A percentile compares a stretch with the other conserved stretches of the same genome.
These are phyloP conservation scores for Wickerhamomyces sydowiorum DNA, from an alignment of 805 yeast genomes.

Conservation along the genomic window DNA sequence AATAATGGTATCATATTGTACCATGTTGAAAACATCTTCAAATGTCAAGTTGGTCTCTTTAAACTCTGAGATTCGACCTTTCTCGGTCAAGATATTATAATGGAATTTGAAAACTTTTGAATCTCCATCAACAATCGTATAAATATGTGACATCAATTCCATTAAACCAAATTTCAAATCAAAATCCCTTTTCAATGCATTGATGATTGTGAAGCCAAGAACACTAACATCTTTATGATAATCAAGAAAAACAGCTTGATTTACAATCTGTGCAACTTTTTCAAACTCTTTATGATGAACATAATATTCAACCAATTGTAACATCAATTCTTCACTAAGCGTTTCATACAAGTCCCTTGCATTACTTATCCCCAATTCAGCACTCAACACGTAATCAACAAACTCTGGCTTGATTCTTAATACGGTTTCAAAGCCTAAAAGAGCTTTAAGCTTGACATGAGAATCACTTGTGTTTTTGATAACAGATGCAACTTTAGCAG, in stretches of 20 bases:
- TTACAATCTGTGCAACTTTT: conserved; percentile 5
- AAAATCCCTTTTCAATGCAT: conserved; percentile 6
- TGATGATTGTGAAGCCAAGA: conserved; percentile 6
- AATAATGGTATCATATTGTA: conserved; percentile 12
- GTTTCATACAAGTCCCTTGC: conserved; percentile 1
- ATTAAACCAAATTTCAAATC: conserved; percentile 12
- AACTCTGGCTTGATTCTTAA: conserved; percentile 6
- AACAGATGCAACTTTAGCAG: conserved; percentile 2
- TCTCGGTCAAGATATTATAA: conserved; percentile 5
- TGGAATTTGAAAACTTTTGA: conserved; percentile 10
- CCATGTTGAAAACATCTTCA: conserved; percentile 3
- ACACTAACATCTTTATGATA: conserved; percentile 2
- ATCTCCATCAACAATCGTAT: conserved; percentile 4
- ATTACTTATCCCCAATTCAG: conserved; percentile 5
- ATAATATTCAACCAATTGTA: conserved; percentile 7
- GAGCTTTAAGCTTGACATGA: conserved; percentile 10
- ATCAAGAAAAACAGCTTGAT: conserved; percentile 4
- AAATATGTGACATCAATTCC: conserved; percentile 10
- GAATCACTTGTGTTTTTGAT: conserved; percentile 10
- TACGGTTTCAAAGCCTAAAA: conserved; percentile 8
- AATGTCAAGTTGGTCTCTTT: conserved; percentile 5
- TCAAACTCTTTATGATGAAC: conserved; percentile 7
- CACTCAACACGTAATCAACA: conserved; percentile 6
- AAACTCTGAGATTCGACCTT: conserved; percentile 2
- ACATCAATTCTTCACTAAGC: conserved; percentile 7